phyloP scores from a whole-genome alignment of 306 rosid genomes.

The Begonia peltatifolia region DNA sequence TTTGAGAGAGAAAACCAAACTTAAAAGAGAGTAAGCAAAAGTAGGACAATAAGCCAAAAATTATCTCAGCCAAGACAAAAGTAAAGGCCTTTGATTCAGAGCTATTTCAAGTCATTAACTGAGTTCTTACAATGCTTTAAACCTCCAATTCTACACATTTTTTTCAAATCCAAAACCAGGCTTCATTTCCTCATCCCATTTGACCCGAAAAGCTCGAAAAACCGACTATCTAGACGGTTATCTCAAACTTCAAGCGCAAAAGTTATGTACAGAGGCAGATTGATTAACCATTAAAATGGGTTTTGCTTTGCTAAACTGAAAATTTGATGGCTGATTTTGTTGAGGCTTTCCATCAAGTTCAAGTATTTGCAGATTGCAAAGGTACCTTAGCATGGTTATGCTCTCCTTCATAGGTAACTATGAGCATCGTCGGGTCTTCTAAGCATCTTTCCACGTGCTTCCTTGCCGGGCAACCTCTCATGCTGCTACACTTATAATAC shows the following conservation, averaged over 20 bases:
- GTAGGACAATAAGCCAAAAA: too few species aligned
- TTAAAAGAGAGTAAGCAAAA: too few species aligned
- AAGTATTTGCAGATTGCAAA: constrained; percentile 67
- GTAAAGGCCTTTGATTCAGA: constrained; percentile 22
- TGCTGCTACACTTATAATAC: constrained; percentile 98
- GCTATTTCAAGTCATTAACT: too few species aligned
- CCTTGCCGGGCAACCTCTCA: constrained; percentile 99
- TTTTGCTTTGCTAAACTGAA: constrained; percentile 2
- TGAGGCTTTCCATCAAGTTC: constrained; percentile 25
- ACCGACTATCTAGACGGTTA: constrained; percentile 23
- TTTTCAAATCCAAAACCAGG: constrained; percentile 15
- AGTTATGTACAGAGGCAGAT: background rate
- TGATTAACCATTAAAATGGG: constrained; percentile 2
- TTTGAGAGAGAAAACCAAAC: too few species aligned
- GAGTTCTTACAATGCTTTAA: constrained; percentile 26
- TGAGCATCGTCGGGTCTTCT: constrained; percentile 91
- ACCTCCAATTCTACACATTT: constrained; percentile 43
- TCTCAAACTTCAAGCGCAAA: constrained; percentile 8
- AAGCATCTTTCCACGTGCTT: constrained; percentile 96
- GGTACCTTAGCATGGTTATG: constrained; percentile 79
- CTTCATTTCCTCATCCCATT: constrained; percentile 17
- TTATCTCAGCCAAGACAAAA: too few species aligned
- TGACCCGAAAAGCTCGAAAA: constrained; percentile 17
- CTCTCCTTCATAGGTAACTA: constrained; percentile 94
- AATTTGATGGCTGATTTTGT: constrained; percentile 16